Conservation (phyloP, 176 grass and related monocot species). For the Carex myosuroides region DNA sequence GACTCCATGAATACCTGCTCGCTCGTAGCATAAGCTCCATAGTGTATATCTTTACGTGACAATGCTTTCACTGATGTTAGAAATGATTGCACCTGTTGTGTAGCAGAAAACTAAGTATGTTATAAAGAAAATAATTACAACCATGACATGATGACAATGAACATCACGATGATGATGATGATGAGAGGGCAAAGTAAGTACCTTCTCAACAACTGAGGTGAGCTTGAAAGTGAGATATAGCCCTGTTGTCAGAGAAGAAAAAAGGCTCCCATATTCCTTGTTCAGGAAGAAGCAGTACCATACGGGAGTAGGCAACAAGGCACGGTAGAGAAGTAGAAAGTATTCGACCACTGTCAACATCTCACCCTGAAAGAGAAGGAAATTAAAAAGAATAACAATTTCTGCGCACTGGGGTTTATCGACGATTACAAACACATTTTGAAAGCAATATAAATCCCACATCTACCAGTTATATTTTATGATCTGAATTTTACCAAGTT, state of each 20-base stretch:
- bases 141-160: neutral
- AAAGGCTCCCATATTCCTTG: constrained; percentile 98
- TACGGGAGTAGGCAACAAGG: constrained; percentile 80
- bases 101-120: constrained; percentile 15
- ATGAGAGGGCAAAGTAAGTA: constrained; percentile 17
- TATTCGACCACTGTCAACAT: constrained; percentile 97
- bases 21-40: constrained; percentile 76
- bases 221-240: constrained; percentile 99
- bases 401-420: neutral
- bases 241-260: constrained; percentile 94
- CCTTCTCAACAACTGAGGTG: constrained; percentile 98
- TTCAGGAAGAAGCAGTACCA: constrained; percentile 99
- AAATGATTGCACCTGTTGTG: constrained; percentile 88
- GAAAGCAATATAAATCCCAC: neutral
- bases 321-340: constrained; percentile 87
- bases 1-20: constrained; percentile 62
- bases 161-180: neutral
- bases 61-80: constrained; percentile 79
- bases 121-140: neutral
- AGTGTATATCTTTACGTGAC: constrained; percentile 82
- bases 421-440: neutral
- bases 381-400: neutral
- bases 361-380: constrained; percentile 54
- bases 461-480: neutral
- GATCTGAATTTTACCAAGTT: neutral